Conservation (phyloP, 2,329 filamentous ascomycete species). For the Curvularia eragrostidis region DNA sequence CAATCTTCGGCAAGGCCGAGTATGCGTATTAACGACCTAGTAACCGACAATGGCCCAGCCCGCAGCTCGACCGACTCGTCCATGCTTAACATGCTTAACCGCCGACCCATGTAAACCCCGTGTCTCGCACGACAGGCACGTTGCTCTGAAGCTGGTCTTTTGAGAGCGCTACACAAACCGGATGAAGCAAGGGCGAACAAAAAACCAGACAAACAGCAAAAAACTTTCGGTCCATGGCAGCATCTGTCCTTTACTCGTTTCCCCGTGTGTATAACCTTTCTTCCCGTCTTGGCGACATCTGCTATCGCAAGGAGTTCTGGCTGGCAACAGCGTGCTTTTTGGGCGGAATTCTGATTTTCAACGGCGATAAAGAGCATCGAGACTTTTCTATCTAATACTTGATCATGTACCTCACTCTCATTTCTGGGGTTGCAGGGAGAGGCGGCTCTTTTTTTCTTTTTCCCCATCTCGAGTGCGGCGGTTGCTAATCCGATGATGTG, state of each 20-base stretch:
- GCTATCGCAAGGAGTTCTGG: conserved; percentile 25
- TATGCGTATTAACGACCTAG: conserved; percentile 54
- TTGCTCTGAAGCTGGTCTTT: conserved; percentile 42
- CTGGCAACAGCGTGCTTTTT: conserved; percentile 30
- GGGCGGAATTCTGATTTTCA: conserved; percentile 30
- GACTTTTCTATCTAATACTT: conserved; percentile 22
- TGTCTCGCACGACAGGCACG: conserved; percentile 13
- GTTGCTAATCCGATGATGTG: conserved; percentile 1
- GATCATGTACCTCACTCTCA: conserved; percentile 12
- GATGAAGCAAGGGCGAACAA: conserved; percentile 18
- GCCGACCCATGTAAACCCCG: conserved; percentile 44
- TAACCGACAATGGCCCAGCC: conserved; percentile 46
- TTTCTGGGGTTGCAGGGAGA: conserved; percentile 1
- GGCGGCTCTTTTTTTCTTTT: not conserved
- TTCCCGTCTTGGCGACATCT: conserved; percentile 22
- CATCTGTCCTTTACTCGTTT: conserved; percentile 19
- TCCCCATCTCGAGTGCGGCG: conserved; percentile 7
- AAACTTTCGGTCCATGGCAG: conserved; percentile 2
- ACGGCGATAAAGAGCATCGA: conserved; percentile 30
- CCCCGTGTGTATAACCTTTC: conserved; percentile 35
- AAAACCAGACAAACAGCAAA: conserved; percentile 1
- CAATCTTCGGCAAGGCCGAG: conserved; percentile 43
- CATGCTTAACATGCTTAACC: conserved; percentile 54
- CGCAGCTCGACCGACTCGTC: conserved; percentile 53
- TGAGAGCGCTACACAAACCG: conserved; percentile 28